These are phyloP conservation scores for Penicillium steckii DNA, from an alignment of 495 filamentous ascomycete genomes.

Conservation along the genomic window DNA sequence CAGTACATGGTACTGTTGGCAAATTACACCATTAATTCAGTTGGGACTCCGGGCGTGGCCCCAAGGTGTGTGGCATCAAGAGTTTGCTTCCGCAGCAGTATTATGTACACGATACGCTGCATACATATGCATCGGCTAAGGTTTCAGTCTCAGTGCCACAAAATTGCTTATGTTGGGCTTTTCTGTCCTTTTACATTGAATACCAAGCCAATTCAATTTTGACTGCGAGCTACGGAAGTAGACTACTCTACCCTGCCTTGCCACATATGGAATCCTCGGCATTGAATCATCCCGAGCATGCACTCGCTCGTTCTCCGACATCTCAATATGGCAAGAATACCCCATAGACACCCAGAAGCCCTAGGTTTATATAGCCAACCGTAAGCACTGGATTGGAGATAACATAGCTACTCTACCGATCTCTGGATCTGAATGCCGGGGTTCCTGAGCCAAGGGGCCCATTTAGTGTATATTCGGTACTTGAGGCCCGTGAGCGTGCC, in stretches of 20 bases:
- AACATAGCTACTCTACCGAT: not conserved
- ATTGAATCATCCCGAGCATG: no score
- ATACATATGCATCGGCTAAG: not conserved
- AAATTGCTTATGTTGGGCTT: not conserved
- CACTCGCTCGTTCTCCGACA: not conserved
- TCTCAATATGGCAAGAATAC: no score
- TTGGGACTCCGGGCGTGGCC: not conserved
- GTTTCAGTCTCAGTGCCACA: not conserved
- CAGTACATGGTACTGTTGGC: no score
- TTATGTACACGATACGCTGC: no score
- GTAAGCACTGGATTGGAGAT: no score
- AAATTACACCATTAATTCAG: not conserved
- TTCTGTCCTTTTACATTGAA: not conserved
- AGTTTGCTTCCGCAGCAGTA: slow-evolving; percentile 1
- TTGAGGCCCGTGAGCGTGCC: slow-evolving; percentile 9
- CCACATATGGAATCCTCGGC: no score
- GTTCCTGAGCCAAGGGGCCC: slow-evolving; percentile 8
- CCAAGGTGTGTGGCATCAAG: slow-evolving; percentile 5
- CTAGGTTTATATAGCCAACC: no score
- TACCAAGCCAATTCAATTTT: not conserved
- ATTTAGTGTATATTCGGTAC: slow-evolving; percentile 14
- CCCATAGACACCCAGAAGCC: no score
- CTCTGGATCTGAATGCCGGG: not conserved
- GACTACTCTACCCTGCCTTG: not conserved
- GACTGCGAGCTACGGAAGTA: not conserved